Conservation (phyloP, 1,139 yeast species). For the Yamadazyma taylorii region DNA sequence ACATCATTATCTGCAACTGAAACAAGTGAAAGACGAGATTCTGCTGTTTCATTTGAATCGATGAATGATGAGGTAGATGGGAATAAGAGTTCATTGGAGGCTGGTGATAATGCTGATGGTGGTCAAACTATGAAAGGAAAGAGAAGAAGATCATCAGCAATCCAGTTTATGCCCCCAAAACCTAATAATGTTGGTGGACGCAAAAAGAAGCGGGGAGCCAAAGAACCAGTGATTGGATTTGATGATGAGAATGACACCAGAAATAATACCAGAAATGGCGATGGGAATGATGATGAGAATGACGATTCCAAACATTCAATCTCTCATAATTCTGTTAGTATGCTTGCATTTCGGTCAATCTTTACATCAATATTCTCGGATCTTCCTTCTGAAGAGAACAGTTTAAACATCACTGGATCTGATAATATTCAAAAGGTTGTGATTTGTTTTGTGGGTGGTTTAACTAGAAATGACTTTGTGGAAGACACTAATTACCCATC, state of each 20-base stretch:
- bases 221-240: too few species aligned
- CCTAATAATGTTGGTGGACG: too few species aligned
- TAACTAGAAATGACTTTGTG: slow-evolving; percentile 36
- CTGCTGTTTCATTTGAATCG: slow-evolving; percentile 28
- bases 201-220: too few species aligned
- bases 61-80: background rate
- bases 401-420: slow-evolving; percentile 34
- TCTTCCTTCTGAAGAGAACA: background rate
- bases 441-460: slow-evolving; percentile 66
- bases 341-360: background rate
- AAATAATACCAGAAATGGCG: slow-evolving; percentile 15
- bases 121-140: background rate
- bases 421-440: slow-evolving; percentile 50
- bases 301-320: too few species aligned
- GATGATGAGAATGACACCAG: slow-evolving; percentile 3
- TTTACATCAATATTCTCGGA: background rate
- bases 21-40: slow-evolving; percentile 19
- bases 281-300: too few species aligned
- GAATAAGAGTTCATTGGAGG: background rate
- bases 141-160: slow-evolving; percentile 3
- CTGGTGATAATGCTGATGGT: too few species aligned
- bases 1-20: background rate
- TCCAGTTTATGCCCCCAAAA: background rate
- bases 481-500: slow-evolving; percentile 1
- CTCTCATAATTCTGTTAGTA: background rate